A percentile compares a stretch with the other conserved stretches of the same genome.
Conservation (phyloP, 495 filamentous ascomycete species). For the Neurospora hispaniola region DNA sequence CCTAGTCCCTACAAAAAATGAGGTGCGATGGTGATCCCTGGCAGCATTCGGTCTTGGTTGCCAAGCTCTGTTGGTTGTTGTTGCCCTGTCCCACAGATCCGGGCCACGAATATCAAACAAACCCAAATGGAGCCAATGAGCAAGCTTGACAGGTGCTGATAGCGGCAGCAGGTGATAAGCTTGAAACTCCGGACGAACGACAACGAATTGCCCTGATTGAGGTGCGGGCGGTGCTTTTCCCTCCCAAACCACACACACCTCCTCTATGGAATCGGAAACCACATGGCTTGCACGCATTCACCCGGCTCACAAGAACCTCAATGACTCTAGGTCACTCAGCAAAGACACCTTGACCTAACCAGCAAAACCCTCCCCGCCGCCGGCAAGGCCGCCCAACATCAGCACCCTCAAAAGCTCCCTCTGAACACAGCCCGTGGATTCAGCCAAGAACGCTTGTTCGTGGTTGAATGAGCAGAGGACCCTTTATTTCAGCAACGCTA, state of each 20-base stretch:
- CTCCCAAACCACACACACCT: not conserved
- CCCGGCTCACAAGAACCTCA: not conserved
- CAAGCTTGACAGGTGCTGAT: not conserved
- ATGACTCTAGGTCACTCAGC: not conserved
- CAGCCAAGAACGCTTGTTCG: not conserved
- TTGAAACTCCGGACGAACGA: not conserved
- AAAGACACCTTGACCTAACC: not conserved
- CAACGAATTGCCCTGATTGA: not conserved
- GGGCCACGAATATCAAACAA: too few relatives aligned
- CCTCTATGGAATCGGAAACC: not conserved
- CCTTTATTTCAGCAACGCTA: not conserved
- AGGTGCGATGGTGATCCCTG: not conserved
- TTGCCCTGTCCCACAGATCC: too few relatives aligned
- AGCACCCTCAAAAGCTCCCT: not conserved
- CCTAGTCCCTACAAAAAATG: not conserved
- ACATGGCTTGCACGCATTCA: not conserved
- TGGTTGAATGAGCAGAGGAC: not conserved
- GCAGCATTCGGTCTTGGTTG: not conserved
- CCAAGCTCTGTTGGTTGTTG: not conserved
- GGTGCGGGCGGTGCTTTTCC: not conserved
- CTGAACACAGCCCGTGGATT: not conserved
- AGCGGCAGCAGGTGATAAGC: not conserved
- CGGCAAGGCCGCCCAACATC: not conserved
- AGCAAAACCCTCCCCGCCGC: not conserved
- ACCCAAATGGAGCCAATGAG: not conserved